Conservation (phyloP, 1,139 yeast genomes). For the Taiozyma sp. region DNA sequence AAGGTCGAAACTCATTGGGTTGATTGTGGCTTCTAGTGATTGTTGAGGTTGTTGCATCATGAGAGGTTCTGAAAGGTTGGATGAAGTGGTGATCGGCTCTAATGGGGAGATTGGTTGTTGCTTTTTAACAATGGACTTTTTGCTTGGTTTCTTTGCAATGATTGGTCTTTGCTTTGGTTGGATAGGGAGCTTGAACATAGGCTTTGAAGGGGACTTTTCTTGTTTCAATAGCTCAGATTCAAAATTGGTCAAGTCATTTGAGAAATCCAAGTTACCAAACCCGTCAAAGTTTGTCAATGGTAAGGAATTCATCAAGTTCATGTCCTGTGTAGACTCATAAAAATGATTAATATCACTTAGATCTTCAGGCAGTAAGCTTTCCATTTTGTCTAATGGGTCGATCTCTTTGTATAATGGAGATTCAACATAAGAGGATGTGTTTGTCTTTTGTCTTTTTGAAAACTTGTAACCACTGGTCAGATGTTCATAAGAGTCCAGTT, state of each 20-base stretch:
- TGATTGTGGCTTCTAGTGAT: background rate
- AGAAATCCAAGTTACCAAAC: background rate
- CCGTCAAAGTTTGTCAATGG: conserved; percentile 5
- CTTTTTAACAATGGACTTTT: conserved; percentile 1
- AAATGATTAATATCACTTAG: conserved; percentile 15
- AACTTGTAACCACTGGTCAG: conserved; percentile 1
- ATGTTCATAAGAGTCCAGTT: conserved; percentile 7
- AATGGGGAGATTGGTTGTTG: background rate
- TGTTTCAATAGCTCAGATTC: background rate
- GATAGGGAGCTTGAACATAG: conserved; percentile 4
- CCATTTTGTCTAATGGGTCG: conserved; percentile 13
- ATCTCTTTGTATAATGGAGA: conserved; percentile 15
- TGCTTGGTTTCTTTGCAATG: background rate
- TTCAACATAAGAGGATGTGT: conserved; percentile 9
- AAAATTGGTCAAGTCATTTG: background rate
- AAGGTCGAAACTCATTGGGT: conserved; percentile 7
- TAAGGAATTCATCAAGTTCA: conserved; percentile 5
- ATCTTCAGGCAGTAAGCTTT: conserved; percentile 13
- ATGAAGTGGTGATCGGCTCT: conserved; percentile 1
- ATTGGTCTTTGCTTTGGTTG: conserved; percentile 3
- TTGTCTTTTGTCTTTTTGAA: conserved; percentile 4
- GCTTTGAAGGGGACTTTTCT: background rate
- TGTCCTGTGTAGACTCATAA: conserved; percentile 7
- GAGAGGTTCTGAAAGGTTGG: conserved; percentile 4
- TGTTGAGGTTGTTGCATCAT: conserved; percentile 4